These are phyloP conservation scores for Penicillium palitans DNA, from an alignment of 2,329 filamentous ascomycete genomes.

Conservation along the genomic window DNA sequence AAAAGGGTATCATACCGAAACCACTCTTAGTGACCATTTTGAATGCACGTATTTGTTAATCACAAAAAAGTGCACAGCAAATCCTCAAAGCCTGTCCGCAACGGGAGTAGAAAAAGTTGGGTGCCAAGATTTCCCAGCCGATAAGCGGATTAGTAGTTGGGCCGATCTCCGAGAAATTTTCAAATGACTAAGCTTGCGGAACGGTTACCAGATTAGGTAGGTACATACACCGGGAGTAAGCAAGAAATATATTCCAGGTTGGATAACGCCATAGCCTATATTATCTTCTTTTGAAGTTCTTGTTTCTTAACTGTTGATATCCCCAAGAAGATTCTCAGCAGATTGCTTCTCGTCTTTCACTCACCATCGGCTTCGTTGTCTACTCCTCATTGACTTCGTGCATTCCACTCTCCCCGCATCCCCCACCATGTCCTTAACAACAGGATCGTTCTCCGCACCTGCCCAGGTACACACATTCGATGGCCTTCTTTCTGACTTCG, in stretches of 20 bases:
- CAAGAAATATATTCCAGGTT: not conserved
- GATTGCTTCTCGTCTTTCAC: not conserved
- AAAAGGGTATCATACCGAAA: conserved; percentile 32
- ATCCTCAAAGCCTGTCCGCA: conserved; percentile 15
- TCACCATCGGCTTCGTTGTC: not conserved
- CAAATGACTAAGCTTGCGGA: conserved; percentile 13
- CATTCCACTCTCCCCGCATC: conserved; percentile 10
- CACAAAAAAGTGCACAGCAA: conserved; percentile 17
- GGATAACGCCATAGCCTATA: not conserved
- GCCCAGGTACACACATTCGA: conserved; percentile 42
- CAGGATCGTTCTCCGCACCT: conserved; percentile 43
- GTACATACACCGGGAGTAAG: not conserved
- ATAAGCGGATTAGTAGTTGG: conserved; percentile 37
- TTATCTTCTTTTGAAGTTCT: not conserved
- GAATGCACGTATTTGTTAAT: conserved; percentile 14
- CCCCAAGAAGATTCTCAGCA: not conserved
- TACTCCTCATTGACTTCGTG: not conserved
- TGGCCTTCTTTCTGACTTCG: conserved; percentile 50
- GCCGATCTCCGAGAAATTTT: conserved; percentile 36
- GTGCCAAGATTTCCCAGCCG: conserved; percentile 37
- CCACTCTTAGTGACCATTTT: conserved; percentile 41
- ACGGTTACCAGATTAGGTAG: conserved; percentile 14
- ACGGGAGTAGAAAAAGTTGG: conserved; percentile 29
- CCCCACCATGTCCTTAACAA: conserved; percentile 34
- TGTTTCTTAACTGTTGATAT: conserved; percentile 6